These are phyloP conservation scores for Artomyces pyxidatus DNA, from an alignment of 768 basidiomycete species.

Conservation along the genomic window DNA sequence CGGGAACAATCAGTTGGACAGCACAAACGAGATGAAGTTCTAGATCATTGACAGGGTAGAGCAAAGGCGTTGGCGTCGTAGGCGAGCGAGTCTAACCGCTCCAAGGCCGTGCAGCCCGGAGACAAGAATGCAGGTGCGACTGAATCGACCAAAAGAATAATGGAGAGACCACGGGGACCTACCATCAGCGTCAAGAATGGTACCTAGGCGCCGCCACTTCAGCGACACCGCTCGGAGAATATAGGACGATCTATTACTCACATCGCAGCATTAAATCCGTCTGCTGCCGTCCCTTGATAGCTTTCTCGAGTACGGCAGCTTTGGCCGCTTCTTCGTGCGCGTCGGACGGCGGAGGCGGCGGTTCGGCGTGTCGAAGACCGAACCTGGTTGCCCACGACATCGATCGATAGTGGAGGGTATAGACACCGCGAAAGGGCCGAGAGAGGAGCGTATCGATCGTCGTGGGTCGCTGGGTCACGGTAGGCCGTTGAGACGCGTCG, in stretches of 20 bases:
- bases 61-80: no score
- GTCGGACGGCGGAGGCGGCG: constrained; percentile 18
- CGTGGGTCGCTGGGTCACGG: no score
- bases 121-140: no score
- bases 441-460: not conserved
- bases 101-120: no score
- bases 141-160: no score
- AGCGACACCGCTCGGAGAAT: constrained; percentile 16
- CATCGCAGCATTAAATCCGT: constrained; percentile 88
- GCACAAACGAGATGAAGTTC: no score
- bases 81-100: no score
- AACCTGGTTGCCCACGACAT: constrained; percentile 26
- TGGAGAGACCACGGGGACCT: constrained; percentile 15
- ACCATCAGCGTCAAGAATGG: constrained; percentile 82
- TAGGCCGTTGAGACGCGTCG: no score
- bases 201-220: constrained; percentile 47
- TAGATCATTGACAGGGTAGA: no score
- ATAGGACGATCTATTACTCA: constrained; percentile 37
- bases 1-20: no score
- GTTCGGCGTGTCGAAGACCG: constrained; percentile 11
- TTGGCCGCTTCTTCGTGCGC: constrained; percentile 62
- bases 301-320: constrained; percentile 71
- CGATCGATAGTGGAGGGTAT: constrained; percentile 1
- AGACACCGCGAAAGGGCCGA: not conserved
- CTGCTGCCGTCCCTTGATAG: constrained; percentile 81